Evolutionary conservation across 805 yeast genomes (phyloP).

Genomic region (Metschnikowia amazonensis): DNA sequence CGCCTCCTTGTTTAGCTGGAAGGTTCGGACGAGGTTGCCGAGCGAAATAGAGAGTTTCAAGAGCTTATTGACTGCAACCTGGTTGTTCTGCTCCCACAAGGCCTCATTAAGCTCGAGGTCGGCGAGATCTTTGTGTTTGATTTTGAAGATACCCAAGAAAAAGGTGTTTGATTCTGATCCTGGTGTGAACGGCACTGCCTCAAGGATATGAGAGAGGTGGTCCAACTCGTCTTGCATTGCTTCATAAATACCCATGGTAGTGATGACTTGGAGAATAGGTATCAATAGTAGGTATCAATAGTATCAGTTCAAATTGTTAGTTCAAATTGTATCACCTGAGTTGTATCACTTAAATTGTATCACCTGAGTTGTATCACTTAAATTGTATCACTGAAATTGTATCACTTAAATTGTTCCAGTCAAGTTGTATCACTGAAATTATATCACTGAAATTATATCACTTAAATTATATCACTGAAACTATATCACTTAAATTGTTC

Average conservation of each 20-base stretch:
- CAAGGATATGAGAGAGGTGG: slow-evolving; percentile 26
- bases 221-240: slow-evolving; percentile 26
- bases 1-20: slow-evolving; percentile 33
- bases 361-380: too few species aligned
- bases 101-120: slow-evolving; percentile 21
- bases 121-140: slow-evolving; percentile 22
- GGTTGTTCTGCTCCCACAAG: slow-evolving; percentile 20
- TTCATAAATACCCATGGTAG: slow-evolving; percentile 13
- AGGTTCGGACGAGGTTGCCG: slow-evolving; percentile 37
- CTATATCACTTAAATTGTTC: too few species aligned
- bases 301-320: too few species aligned
- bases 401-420: too few species aligned
- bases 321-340: too few species aligned
- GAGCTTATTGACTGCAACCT: slow-evolving; percentile 35
- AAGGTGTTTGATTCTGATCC: slow-evolving; percentile 14
- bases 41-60: slow-evolving; percentile 40
- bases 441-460: too few species aligned
- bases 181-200: slow-evolving; percentile 33
- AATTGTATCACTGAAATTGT: too few species aligned
- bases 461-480: too few species aligned
- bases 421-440: too few species aligned
- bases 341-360: too few species aligned
- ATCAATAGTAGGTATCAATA: too few species aligned
- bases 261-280: too few species aligned
- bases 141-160: slow-evolving; percentile 33